Conservation (phyloP, 2,329 filamentous ascomycete species). For the Phaeophleospora eucalypticola region DNA sequence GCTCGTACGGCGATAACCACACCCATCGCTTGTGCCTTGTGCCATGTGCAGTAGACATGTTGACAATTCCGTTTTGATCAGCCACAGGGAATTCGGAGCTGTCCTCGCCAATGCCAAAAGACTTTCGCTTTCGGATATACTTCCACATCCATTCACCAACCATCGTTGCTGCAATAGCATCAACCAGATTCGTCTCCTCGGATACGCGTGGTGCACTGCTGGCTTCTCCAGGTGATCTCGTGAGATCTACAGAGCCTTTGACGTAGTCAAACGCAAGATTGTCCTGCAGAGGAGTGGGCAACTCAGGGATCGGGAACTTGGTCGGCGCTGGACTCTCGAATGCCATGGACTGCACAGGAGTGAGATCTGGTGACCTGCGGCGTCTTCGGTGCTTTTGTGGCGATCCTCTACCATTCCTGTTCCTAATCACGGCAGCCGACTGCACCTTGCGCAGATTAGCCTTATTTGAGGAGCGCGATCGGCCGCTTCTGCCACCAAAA, state of each 20-base stretch:
- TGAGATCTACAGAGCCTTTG: slow-evolving; percentile 24
- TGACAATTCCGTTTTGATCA: slow-evolving; percentile 58
- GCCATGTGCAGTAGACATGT: slow-evolving; percentile 62
- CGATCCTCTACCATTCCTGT: slow-evolving; percentile 53
- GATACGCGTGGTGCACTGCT: slow-evolving; percentile 17
- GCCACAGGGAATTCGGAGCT: slow-evolving; percentile 45
- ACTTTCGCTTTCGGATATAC: slow-evolving; percentile 81
- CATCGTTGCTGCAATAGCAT: slow-evolving; percentile 97
- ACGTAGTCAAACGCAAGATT: slow-evolving; percentile 14
- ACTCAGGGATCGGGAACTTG: slow-evolving; percentile 32
- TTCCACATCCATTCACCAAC: slow-evolving; percentile 97
- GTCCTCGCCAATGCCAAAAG: slow-evolving; percentile 70
- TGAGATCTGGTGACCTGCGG: slow-evolving; percentile 31
- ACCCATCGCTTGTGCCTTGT: slow-evolving; percentile 93
- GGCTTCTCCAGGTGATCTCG: slow-evolving; percentile 10
- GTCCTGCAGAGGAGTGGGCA: slow-evolving; percentile 28
- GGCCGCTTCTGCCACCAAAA: slow-evolving; percentile 16
- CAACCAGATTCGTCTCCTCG: slow-evolving; percentile 66
- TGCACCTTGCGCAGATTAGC: slow-evolving; percentile 71
- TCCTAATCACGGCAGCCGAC: slow-evolving; percentile 70
- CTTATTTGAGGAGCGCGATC: slow-evolving; percentile 15
- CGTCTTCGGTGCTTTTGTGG: slow-evolving; percentile 39
- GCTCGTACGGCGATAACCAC: slow-evolving; percentile 94
- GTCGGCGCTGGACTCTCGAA: slow-evolving; percentile 32
- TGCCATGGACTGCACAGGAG: slow-evolving; percentile 34